Base-by-base conservation (phyloP, 2,329 filamentous ascomycete species). In the Ascochyta rabiei region DNA sequence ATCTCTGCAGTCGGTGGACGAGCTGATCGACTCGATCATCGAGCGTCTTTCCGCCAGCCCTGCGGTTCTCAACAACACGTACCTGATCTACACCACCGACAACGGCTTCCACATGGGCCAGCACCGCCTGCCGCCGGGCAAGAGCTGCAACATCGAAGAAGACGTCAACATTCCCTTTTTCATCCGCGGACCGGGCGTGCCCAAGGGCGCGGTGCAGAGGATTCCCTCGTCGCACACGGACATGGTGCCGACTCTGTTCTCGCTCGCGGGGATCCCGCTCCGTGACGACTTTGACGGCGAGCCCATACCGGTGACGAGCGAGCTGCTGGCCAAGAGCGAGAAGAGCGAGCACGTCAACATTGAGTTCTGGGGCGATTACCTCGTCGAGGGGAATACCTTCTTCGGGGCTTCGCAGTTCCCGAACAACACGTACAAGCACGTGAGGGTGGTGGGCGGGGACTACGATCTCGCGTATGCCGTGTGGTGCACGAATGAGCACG, bases 401-500 rank as follows among this genome's bases (percentile, higher is more conserved):
- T 61, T 39, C 26, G 64, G 62, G 1, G 2, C 15, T 0, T 10
- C 5, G 6, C 24, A 15, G 13, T 45, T 46, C 7, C 16, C 19
- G 1, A 78, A 81, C 40, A 87, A 87, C 59, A 87, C 84, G 0
- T 88, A 87, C 75, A 88, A 88, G 70, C 80, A 79, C 0, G 64
- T 87, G 18, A 78, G 85, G 13, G 72, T 88, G 2, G 75, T 85
- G 4, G 76, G 80, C 0, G 70, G 79, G 2, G 74, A 76, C 6
- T 89, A 89, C 62, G 84, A 82, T 62, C 67, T 89, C 3, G 84
- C 86, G 56, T 90, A 90, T 62, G 81, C 85, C 0, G 84, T 89
- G 0, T 90, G 87, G 86, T 90, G 88, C 63, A 88, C 76, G 6
- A 85, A 86, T 48, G 86, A 89, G 62, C 82, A 84, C 49, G 86